A percentile compares a stretch with the other conserved stretches of the same genome.
These are phyloP conservation scores for Daldinia loculata DNA, from an alignment of 495 filamentous ascomycete genomes.

Conservation along the genomic window DNA sequence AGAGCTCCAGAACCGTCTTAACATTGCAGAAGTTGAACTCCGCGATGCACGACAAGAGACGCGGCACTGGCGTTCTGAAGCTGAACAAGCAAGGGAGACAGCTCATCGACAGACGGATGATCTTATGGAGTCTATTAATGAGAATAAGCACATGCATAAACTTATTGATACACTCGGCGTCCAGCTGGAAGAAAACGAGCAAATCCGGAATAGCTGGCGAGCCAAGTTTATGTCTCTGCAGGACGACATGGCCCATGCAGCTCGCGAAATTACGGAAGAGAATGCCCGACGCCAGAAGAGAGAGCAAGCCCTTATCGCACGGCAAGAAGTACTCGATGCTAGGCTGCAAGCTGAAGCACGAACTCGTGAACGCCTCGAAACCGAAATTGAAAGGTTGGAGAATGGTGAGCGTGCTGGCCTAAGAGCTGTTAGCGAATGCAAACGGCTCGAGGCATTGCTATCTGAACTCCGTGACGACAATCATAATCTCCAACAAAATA, in stretches of 20 bases:
- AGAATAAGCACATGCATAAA: constrained; percentile 65
- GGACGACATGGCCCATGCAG: constrained; percentile 81
- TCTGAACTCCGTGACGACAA: constrained; percentile 72
- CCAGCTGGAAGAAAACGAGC: constrained; percentile 86
- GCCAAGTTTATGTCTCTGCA: constrained; percentile 83
- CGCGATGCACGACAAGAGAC: constrained; percentile 59
- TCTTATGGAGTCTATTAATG: constrained; percentile 50
- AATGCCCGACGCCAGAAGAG: constrained; percentile 76
- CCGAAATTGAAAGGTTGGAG: constrained; percentile 79
- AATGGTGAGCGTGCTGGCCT: constrained; percentile 75
- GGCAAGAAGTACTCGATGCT: constrained; percentile 80
- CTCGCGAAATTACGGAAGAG: constrained; percentile 78
- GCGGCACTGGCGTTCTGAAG: constrained; percentile 59
- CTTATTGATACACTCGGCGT: constrained; percentile 72
- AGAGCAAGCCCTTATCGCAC: constrained; percentile 75
- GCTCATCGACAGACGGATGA: constrained; percentile 54
- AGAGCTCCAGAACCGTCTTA: constrained; percentile 65
- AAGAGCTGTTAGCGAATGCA: constrained; percentile 62
- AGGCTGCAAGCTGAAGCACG: constrained; percentile 78
- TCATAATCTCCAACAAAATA: constrained; percentile 68
- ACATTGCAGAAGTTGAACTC: constrained; percentile 57
- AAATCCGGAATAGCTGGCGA: constrained; percentile 78
- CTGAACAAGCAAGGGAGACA: constrained; percentile 54
- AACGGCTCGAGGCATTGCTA: constrained; percentile 72
- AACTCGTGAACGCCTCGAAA: constrained; percentile 79